Evolutionary conservation across 208 protist species (phyloP).

Genomic region (Trypanosoma avium): DNA sequence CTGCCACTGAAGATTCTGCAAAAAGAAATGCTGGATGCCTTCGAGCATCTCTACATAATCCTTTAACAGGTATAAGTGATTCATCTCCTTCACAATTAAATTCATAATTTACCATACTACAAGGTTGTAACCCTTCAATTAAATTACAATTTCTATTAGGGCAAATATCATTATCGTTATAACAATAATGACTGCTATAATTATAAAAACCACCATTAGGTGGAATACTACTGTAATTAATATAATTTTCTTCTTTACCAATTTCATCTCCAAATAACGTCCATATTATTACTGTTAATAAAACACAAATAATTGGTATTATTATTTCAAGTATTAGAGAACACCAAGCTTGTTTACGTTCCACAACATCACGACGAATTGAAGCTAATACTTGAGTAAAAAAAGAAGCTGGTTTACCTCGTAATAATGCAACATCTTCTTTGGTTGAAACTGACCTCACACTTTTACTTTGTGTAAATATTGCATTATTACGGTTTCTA

Average conservation of each 20-base stretch:
- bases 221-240: slow-evolving; percentile 38
- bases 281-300: slow-evolving; percentile 55
- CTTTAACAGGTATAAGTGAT: slow-evolving; percentile 1
- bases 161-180: not conserved
- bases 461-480: too few species aligned
- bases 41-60: slow-evolving; percentile 13
- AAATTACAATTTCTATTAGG: slow-evolving; percentile 1
- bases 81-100: slow-evolving; percentile 13
- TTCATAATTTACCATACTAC: slow-evolving; percentile 10
- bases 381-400: slow-evolving; percentile 44
- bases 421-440: too few species aligned
- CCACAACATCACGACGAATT: slow-evolving; percentile 36
- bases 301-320: slow-evolving; percentile 64
- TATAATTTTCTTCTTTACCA: slow-evolving; percentile 7
- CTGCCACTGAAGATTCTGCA: slow-evolving; percentile 15
- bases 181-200: slow-evolving; percentile 34
- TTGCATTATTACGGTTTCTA: too few species aligned
- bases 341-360: slow-evolving; percentile 34
- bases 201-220: slow-evolving; percentile 8
- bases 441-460: too few species aligned
- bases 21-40: slow-evolving; percentile 22
- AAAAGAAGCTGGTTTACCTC: too few species aligned
- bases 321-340: slow-evolving; percentile 52
- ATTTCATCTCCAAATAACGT: slow-evolving; percentile 30
- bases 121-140: slow-evolving; percentile 24